Base-by-base conservation (phyloP, 225 moss, liverwort and hornwort species). In the Thuidium tamariscinum region DNA sequence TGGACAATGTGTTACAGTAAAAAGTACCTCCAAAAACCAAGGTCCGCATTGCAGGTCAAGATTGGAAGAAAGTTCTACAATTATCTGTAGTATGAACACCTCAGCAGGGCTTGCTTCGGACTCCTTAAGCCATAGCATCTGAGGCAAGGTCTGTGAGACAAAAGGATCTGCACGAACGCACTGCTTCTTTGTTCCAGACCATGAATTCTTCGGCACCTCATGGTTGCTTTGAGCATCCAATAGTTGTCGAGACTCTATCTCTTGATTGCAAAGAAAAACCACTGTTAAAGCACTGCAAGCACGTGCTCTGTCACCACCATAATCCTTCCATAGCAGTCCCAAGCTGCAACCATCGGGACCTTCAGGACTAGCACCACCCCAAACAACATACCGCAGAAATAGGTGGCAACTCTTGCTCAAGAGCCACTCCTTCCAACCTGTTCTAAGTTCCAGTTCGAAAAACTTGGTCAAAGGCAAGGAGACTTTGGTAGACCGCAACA, bases 241-340 rank as follows among this genome's bases (percentile, higher is more conserved):
- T 34, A 78, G 66, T 46, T 78, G 63, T 79, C 12, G 91, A 87
- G 75, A 68, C 83, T 80, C 84, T 12, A 77, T 51, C 48, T 57
- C 83, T 65, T 49, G 70, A 48, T 84, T 72, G 64, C 83, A 87
- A 83, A 92, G 88, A 41, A 89, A 89, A 69, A 71, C 37, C 56
- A 34, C 42, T 41, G 86, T 39, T 51, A 91, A 46, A 30, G 81
- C 86, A 60, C 70, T 46, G 77, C 91, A 92, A 77, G 89, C 91
- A 78, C 89, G 89, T 22, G 91, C 84, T 74, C 62, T 89, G 79
- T 92, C 92, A 22, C 91, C 92, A 54, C 89, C 84, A 78, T 84
- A 92, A n/a, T 91, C 86, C 74, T 88, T 91, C 91, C 91, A 92
- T 84, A 92, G 84, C 55, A 92, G 81, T 67, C 92, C 92, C 84